These are phyloP conservation scores for Nicotiana otophora DNA, from an alignment of 257 asterid genomes.

Conservation along the genomic window DNA sequence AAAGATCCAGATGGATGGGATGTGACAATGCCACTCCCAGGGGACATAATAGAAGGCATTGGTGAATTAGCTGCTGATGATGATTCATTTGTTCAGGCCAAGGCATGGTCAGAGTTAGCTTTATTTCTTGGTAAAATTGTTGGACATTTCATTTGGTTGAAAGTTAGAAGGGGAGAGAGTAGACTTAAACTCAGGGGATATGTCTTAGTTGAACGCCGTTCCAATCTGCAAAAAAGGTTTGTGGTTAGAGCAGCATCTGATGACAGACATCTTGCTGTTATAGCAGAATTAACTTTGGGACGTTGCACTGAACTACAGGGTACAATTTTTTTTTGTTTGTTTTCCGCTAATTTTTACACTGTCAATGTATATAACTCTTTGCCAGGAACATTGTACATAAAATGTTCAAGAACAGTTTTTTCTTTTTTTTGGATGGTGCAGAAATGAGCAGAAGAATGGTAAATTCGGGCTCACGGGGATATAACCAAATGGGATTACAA, in stretches of 20 bases:
- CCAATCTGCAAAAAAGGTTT: slow-evolving; percentile 34
- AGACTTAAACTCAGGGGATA: slow-evolving; percentile 30
- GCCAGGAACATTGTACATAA: neutral
- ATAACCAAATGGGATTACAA: slow-evolving; percentile 30
- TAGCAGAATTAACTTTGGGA: slow-evolving; percentile 41
- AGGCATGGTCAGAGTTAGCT: slow-evolving; percentile 31
- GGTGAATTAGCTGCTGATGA: slow-evolving; percentile 21
- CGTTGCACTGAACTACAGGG: slow-evolving; percentile 50
- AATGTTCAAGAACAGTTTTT: neutral
- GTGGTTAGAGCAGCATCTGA: slow-evolving; percentile 43
- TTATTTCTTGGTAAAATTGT: slow-evolving; percentile 27
- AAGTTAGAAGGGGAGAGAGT: slow-evolving; percentile 44
- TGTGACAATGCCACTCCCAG: slow-evolving; percentile 44
- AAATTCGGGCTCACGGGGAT: slow-evolving; percentile 34
- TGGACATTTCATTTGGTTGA: slow-evolving; percentile 33
- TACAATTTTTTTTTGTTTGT: neutral
- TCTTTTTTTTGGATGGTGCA: slow-evolving; percentile 3
- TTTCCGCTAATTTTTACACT: neutral
- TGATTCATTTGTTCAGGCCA: slow-evolving; percentile 29
- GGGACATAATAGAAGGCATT: slow-evolving; percentile 50
- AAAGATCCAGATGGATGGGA: slow-evolving; percentile 40
- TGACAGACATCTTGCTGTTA: slow-evolving; percentile 44
- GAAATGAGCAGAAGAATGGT: slow-evolving; percentile 50
- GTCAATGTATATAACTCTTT: neutral
- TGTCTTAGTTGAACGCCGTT: slow-evolving; percentile 24